A percentile compares a stretch with the other conserved stretches of the same genome.
Evolutionary conservation across 2,329 filamentous ascomycete species (phyloP).

Genomic region (Trichoderma pleuroti): DNA sequence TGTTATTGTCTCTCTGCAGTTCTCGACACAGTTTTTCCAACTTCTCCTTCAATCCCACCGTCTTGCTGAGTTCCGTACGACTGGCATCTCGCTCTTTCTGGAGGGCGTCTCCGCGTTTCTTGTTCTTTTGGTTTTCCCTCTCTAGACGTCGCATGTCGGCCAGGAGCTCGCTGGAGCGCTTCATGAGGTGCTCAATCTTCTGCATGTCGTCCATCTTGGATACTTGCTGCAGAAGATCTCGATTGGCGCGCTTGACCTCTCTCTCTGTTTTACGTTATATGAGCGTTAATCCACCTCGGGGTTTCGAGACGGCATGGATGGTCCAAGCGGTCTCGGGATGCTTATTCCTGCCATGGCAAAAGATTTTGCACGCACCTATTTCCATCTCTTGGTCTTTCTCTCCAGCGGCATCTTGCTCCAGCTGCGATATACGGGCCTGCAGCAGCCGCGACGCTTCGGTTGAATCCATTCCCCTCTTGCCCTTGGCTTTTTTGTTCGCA

Average conservation of each 20-base stretch:
- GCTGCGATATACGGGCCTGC: slow-evolving; percentile 87
- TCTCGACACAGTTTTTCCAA: slow-evolving; percentile 94
- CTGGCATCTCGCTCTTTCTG: slow-evolving; percentile 96
- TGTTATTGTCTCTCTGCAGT: slow-evolving; percentile 95
- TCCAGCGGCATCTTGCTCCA: slow-evolving; percentile 88
- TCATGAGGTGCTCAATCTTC: slow-evolving; percentile 86
- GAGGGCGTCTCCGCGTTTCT: slow-evolving; percentile 87
- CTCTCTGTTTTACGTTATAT: slow-evolving; percentile 56
- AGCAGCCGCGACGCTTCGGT: slow-evolving; percentile 89
- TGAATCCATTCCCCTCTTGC: slow-evolving; percentile 79
- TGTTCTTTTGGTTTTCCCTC: slow-evolving; percentile 90
- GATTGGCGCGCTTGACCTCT: slow-evolving; percentile 89
- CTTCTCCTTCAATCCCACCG: slow-evolving; percentile 88
- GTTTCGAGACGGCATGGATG: neutral
- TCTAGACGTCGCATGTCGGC: slow-evolving; percentile 95
- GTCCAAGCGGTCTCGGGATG: neutral
- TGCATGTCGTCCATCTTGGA: slow-evolving; percentile 89
- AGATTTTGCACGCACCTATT: slow-evolving; percentile 64
- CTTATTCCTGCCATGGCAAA: neutral
- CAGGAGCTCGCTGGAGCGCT: slow-evolving; percentile 85
- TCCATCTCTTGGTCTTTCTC: slow-evolving; percentile 95
- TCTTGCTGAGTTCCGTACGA: slow-evolving; percentile 84
- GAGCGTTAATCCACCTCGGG: neutral
- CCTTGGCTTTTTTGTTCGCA: slow-evolving; percentile 72
- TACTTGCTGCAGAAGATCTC: slow-evolving; percentile 82